Conservation (phyloP, 257 asterid genomes). For the Henckelia pumila region DNA sequence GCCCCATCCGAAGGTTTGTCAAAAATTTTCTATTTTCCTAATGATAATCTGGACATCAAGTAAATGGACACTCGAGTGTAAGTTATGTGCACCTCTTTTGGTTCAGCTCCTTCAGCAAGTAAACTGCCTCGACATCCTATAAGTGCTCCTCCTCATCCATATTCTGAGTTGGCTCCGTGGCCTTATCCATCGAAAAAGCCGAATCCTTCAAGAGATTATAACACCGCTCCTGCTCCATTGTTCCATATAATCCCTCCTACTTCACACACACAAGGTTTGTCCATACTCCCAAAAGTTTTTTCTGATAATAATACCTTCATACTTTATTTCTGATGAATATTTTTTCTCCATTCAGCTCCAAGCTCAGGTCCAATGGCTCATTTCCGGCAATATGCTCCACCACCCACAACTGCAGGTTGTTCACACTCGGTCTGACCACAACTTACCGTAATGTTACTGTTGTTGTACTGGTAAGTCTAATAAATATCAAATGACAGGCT, state of each 20-base stretch:
- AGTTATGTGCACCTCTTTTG: conserved; percentile 23
- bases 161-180: conserved; percentile 38
- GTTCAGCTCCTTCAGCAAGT: conserved; percentile 51
- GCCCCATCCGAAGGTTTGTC: conserved; percentile 56
- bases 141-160: conserved; percentile 47
- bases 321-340: background rate
- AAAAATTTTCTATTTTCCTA: conserved; percentile 16
- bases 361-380: conserved; percentile 35
- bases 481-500: conserved; percentile 35
- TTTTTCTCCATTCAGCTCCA: conserved; percentile 24
- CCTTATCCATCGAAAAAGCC: conserved; percentile 35
- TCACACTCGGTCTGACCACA: conserved; percentile 4
- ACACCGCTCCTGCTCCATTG: conserved; percentile 45
- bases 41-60: conserved; percentile 12
- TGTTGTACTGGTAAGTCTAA: conserved; percentile 21
- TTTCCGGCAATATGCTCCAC: conserved; percentile 31
- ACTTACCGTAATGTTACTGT: conserved; percentile 4
- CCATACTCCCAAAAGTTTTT: conserved; percentile 26
- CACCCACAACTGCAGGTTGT: conserved; percentile 37
- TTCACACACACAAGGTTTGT: conserved; percentile 48
- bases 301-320: conserved; percentile 17
- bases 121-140: conserved; percentile 31
- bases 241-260: conserved; percentile 42
- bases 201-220: conserved; percentile 37
- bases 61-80: conserved; percentile 2